These are phyloP conservation scores for Xylaria cubensis DNA, from an alignment of 495 filamentous ascomycete species.

Conservation along the genomic window DNA sequence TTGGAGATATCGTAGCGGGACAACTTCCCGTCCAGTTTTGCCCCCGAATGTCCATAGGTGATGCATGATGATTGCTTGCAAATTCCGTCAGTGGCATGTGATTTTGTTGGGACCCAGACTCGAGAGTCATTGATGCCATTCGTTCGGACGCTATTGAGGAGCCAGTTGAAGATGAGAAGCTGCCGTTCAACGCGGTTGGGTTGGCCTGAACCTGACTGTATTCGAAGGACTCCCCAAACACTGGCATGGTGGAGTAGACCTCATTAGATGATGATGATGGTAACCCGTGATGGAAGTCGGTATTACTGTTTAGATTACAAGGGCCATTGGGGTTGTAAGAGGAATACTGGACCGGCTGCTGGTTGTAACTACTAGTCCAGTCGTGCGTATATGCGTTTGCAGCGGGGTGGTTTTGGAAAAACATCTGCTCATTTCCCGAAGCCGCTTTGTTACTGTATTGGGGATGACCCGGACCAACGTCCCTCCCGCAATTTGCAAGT, in stretches of 20 bases:
- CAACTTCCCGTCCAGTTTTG: slow-evolving; percentile 30
- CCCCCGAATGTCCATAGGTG: slow-evolving; percentile 20
- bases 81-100: slow-evolving; percentile 21
- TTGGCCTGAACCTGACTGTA: slow-evolving; percentile 34
- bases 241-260: slow-evolving; percentile 22
- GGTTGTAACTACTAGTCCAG: slow-evolving; percentile 21
- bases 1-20: slow-evolving; percentile 47
- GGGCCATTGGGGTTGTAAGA: slow-evolving; percentile 8
- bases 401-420: slow-evolving; percentile 34
- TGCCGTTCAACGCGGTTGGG: slow-evolving; percentile 27
- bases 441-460: slow-evolving; percentile 37
- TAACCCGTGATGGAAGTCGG: slow-evolving; percentile 19
- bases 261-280: slow-evolving; percentile 16
- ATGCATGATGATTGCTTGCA: slow-evolving; percentile 21
- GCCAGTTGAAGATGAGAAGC: slow-evolving; percentile 36
- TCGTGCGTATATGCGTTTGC: slow-evolving; percentile 37
- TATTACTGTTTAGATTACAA: slow-evolving; percentile 4
- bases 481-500: slow-evolving; percentile 37
- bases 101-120: slow-evolving; percentile 24
- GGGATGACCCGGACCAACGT: slow-evolving; percentile 39
- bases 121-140: slow-evolving; percentile 38
- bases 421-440: slow-evolving; percentile 38
- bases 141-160: slow-evolving; percentile 37
- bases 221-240: slow-evolving; percentile 34
- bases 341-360: slow-evolving; percentile 24